These are phyloP conservation scores for Microsporum canis DNA, from an alignment of 2,329 filamentous ascomycete genomes.

Conservation along the genomic window DNA sequence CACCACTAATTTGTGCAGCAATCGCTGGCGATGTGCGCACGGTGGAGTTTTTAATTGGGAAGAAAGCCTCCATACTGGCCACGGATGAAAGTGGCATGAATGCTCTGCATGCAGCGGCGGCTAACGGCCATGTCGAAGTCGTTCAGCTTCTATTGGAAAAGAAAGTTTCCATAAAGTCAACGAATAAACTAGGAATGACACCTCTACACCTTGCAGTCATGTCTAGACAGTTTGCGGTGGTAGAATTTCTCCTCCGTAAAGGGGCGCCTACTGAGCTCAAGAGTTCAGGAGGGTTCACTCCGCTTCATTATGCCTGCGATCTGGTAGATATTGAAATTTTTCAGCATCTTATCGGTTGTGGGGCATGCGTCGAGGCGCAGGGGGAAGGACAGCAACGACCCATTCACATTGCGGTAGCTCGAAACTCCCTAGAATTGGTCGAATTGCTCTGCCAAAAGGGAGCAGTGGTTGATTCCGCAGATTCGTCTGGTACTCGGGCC, in stretches of 20 bases:
- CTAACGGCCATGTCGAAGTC: constrained; percentile 29
- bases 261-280: constrained; percentile 21
- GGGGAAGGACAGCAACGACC: constrained; percentile 21
- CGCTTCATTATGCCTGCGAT: constrained; percentile 31
- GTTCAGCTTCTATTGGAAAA: constrained; percentile 25
- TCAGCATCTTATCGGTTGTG: constrained; percentile 24
- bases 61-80: constrained; percentile 21
- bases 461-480: constrained; percentile 22
- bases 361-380: constrained; percentile 26
- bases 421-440: constrained; percentile 22
- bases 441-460: constrained; percentile 24
- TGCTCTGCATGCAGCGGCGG: constrained; percentile 30
- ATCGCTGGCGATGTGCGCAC: constrained; percentile 21
- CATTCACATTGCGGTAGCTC: constrained; percentile 25
- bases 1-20: constrained; percentile 29
- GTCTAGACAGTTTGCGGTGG: constrained; percentile 27
- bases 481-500: constrained; percentile 24
- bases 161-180: constrained; percentile 20
- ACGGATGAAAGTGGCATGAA: constrained; percentile 28
- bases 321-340: constrained; percentile 22
- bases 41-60: constrained; percentile 24
- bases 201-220: constrained; percentile 28
- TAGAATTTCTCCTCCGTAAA: constrained; percentile 28
- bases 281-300: constrained; percentile 22
- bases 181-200: constrained; percentile 24